These are phyloP conservation scores for Ammopiptanthus mongolicus DNA, from an alignment of 306 rosid genomes.

Conservation along the genomic window DNA sequence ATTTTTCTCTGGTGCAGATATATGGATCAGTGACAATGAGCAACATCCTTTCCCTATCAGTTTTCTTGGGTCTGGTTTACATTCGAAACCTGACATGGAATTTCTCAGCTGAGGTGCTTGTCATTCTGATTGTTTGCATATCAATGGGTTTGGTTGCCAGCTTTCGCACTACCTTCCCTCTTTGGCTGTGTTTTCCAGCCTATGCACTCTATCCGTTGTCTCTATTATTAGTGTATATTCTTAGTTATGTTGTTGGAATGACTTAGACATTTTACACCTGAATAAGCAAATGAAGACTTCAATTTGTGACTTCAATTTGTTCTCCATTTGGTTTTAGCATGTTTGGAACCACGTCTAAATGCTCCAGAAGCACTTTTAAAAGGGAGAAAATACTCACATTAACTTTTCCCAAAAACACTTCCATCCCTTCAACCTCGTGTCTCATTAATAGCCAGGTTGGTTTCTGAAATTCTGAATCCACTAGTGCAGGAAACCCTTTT, in stretches of 20 bases:
- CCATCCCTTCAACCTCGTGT: too few relatives aligned
- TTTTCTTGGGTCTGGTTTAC: constrained; percentile 61
- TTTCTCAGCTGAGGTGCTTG: constrained; percentile 38
- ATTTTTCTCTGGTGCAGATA: constrained; percentile 30
- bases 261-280: neutral
- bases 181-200: constrained; percentile 26
- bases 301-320: too few relatives aligned
- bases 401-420: too few relatives aligned
- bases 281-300: neutral
- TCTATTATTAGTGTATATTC: constrained; percentile 27
- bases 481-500: too few relatives aligned
- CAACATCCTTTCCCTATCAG: constrained; percentile 53
- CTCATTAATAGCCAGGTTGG: constrained; percentile 8
- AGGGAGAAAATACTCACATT: too few relatives aligned
- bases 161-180: constrained; percentile 28
- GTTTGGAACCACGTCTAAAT: too few relatives aligned
- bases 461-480: neutral
- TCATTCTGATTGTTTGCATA: constrained; percentile 23
- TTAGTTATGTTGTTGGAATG: constrained; percentile 25
- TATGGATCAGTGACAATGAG: constrained; percentile 68
- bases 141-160: constrained; percentile 20
- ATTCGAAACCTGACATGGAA: constrained; percentile 48
- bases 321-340: constrained; percentile 37
- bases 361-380: too few relatives aligned
- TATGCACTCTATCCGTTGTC: constrained; percentile 27